Evolutionary conservation across 2,329 filamentous ascomycete genomes (phyloP).

Genomic region (Fusarium nodosum): DNA sequence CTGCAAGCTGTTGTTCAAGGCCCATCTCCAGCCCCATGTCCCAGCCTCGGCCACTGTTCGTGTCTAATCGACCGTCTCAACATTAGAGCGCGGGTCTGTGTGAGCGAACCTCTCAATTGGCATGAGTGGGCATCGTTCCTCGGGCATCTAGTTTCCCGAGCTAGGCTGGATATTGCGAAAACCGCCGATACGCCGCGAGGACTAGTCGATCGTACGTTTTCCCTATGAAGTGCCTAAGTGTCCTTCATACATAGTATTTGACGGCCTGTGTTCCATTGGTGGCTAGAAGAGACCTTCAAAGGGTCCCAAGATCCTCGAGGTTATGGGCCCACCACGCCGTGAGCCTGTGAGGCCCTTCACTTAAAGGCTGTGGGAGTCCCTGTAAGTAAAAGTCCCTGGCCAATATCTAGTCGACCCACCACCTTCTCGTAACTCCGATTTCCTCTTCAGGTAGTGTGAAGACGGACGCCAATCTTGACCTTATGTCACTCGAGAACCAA

Average conservation of each 20-base stretch:
- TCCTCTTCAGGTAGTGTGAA: slow-evolving; percentile 40
- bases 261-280: slow-evolving; percentile 30
- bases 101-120: slow-evolving; percentile 13
- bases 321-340: slow-evolving; percentile 43
- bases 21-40: slow-evolving; percentile 29
- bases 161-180: slow-evolving; percentile 20
- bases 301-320: slow-evolving; percentile 42
- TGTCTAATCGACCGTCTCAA: slow-evolving; percentile 9
- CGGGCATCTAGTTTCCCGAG: slow-evolving; percentile 27
- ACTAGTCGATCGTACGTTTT: slow-evolving; percentile 45
- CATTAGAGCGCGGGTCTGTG: slow-evolving; percentile 7
- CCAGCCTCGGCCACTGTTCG: slow-evolving; percentile 30
- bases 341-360: slow-evolving; percentile 47
- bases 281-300: slow-evolving; percentile 27
- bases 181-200: slow-evolving; percentile 25
- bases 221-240: slow-evolving; percentile 8
- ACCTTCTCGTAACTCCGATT: slow-evolving; percentile 38
- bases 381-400: slow-evolving; percentile 40
- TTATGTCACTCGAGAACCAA: slow-evolving; percentile 40
- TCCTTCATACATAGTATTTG: slow-evolving; percentile 19
- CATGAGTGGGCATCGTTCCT: slow-evolving; percentile 16
- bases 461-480: slow-evolving; percentile 25
- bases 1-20: slow-evolving; percentile 13
- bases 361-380: slow-evolving; percentile 32
- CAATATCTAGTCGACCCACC: slow-evolving; percentile 40